phyloP scores from a whole-genome alignment of 257 asterid species.

The Salvia hispanica region DNA sequence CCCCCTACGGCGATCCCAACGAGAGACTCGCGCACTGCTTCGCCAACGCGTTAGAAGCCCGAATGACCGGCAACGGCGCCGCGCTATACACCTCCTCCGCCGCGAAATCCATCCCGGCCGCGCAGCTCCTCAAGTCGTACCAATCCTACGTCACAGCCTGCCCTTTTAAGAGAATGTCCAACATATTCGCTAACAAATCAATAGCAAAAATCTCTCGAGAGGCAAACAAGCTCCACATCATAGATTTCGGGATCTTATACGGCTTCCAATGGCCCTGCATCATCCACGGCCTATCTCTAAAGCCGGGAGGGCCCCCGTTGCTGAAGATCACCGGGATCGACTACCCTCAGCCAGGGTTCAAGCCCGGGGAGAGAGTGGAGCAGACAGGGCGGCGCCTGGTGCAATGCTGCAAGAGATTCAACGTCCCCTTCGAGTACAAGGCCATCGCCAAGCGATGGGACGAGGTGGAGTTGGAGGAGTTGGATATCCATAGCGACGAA shows the following conservation, averaged over 20 bases:
- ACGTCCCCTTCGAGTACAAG: slow-evolving; percentile 54
- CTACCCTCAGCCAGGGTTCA: slow-evolving; percentile 64
- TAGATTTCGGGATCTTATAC: slow-evolving; percentile 65
- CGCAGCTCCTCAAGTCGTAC: slow-evolving; percentile 48
- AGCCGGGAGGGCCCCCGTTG: slow-evolving; percentile 66
- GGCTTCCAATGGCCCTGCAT: slow-evolving; percentile 89
- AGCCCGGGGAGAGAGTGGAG: slow-evolving; percentile 62
- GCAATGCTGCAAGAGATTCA: slow-evolving; percentile 50
- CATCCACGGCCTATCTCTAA: slow-evolving; percentile 54
- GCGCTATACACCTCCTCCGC: slow-evolving; percentile 41
- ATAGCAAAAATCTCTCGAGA: slow-evolving; percentile 36
- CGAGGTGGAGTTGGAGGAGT: slow-evolving; percentile 43
- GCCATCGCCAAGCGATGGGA: slow-evolving; percentile 73
- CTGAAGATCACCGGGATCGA: slow-evolving; percentile 68
- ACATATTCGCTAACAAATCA: slow-evolving; percentile 55
- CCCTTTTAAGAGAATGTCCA: slow-evolving; percentile 66
- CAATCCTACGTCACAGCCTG: slow-evolving; percentile 49
- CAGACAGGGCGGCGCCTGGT: slow-evolving; percentile 55
- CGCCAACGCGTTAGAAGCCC: slow-evolving; percentile 63
- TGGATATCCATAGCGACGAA: slow-evolving; percentile 52
- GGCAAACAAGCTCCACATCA: slow-evolving; percentile 49
- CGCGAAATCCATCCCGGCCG: slow-evolving; percentile 33
- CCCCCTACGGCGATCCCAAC: slow-evolving; percentile 53
- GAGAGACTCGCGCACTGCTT: slow-evolving; percentile 62
- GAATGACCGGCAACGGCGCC: slow-evolving; percentile 57